Conservation (phyloP, 2,329 filamentous ascomycete genomes). For the Hirsutella rhossiliensis region DNA sequence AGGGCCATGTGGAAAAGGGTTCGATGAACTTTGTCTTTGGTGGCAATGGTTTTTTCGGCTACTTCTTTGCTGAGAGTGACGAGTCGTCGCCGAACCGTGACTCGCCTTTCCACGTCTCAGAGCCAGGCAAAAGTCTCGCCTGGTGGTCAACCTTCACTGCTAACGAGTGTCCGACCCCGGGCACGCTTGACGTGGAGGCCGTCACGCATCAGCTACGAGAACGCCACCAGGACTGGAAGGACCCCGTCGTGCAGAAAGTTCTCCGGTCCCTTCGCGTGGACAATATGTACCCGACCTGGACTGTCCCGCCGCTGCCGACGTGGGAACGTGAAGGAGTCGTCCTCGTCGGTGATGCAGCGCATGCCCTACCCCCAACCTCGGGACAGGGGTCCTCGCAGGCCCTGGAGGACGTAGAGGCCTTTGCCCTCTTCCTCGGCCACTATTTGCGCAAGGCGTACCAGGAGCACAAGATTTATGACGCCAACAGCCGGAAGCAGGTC, state of each 20-base stretch:
- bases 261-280: slow-evolving; percentile 3
- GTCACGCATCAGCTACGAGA: slow-evolving; percentile 7
- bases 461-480: not conserved
- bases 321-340: slow-evolving; percentile 11
- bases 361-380: slow-evolving; percentile 9
- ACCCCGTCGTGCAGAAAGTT: slow-evolving; percentile 8
- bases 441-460: slow-evolving; percentile 3
- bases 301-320: slow-evolving; percentile 7
- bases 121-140: slow-evolving; percentile 6
- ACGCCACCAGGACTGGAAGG: slow-evolving; percentile 8
- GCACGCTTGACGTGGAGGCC: slow-evolving; percentile 7
- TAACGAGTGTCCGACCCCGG: slow-evolving; percentile 6
- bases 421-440: slow-evolving; percentile 7
- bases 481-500: slow-evolving; percentile 3
- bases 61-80: slow-evolving; percentile 7
- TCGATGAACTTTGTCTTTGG: slow-evolving; percentile 12
- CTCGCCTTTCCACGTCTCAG: slow-evolving; percentile 7
- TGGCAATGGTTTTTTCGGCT: slow-evolving; percentile 12
- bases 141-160: slow-evolving; percentile 11
- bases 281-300: slow-evolving; percentile 12
- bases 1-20: slow-evolving; percentile 7
- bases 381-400: slow-evolving; percentile 10
- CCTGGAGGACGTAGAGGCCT: slow-evolving; percentile 9
- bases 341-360: slow-evolving; percentile 10
- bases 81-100: slow-evolving; percentile 6